These are phyloP conservation scores for Cyberlindnera suaveolens DNA, from an alignment of 805 yeast species.

Conservation along the genomic window DNA sequence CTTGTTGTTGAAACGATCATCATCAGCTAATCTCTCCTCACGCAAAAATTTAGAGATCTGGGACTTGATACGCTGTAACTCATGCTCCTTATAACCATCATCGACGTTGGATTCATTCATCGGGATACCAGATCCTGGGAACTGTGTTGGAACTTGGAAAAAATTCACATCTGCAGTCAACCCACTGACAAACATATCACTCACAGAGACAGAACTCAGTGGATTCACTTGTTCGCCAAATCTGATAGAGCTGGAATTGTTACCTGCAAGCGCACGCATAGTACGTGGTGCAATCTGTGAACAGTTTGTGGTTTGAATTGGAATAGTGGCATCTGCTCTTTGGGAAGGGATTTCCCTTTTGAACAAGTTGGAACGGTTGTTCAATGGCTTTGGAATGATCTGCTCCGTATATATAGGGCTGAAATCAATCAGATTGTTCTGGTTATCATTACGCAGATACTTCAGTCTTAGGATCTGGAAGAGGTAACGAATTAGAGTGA, in stretches of 20 bases:
- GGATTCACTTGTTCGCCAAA: slow-evolving; percentile 12
- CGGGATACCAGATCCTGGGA: neutral
- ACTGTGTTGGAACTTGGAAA: slow-evolving; percentile 1
- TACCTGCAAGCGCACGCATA: slow-evolving; percentile 23
- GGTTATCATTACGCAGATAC: slow-evolving; percentile 21
- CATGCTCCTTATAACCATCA: slow-evolving; percentile 24
- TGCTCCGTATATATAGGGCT: slow-evolving; percentile 21
- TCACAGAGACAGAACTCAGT: slow-evolving; percentile 19
- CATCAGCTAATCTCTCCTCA: slow-evolving; percentile 25
- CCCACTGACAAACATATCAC: slow-evolving; percentile 24
- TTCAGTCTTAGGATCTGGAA: slow-evolving; percentile 26
- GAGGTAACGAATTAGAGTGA: slow-evolving; percentile 26
- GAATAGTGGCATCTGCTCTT: slow-evolving; percentile 1
- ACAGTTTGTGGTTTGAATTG: slow-evolving; percentile 21
- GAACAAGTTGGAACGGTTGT: slow-evolving; percentile 12
- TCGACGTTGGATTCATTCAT: slow-evolving; percentile 11
- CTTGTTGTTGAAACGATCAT: slow-evolving; percentile 24
- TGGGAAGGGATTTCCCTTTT: slow-evolving; percentile 1
- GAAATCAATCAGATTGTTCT: slow-evolving; percentile 16
- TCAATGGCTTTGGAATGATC: slow-evolving; percentile 22
- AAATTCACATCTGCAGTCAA: slow-evolving; percentile 18
- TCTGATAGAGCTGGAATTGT: slow-evolving; percentile 12
- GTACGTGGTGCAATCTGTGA: slow-evolving; percentile 29
- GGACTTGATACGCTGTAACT: slow-evolving; percentile 22
- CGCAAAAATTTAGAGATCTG: slow-evolving; percentile 23